Percentiles rank a stretch among this genome's conserved stretches.
phyloP scores from a whole-genome alignment of 108 stramenopile genomes.

The Nitzschia sp. region DNA sequence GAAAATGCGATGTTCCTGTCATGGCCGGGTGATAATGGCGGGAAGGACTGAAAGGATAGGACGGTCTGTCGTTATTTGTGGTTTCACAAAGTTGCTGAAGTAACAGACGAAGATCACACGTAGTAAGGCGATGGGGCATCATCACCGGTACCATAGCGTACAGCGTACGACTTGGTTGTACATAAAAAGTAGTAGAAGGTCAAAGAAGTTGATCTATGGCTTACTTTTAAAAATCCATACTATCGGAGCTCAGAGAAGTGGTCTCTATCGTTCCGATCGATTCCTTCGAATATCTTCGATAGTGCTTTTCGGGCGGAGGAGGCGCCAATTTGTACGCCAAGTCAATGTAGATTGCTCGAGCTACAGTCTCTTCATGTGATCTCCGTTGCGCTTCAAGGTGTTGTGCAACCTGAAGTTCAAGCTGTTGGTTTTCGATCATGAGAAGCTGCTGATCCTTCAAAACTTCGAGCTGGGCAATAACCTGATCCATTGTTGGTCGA shows the following conservation, averaged over 20 bases:
- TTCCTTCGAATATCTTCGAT: background rate
- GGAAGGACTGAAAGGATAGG: background rate
- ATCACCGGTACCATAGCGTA: no score
- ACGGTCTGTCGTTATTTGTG: background rate
- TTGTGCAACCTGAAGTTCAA: constrained; percentile 11
- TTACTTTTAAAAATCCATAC: constrained; percentile 16
- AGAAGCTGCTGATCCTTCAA: constrained; percentile 15
- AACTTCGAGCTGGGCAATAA: constrained; percentile 22
- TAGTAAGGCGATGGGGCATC: no score
- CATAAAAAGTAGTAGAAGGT: no score
- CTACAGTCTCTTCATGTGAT: background rate
- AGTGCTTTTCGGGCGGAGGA: background rate
- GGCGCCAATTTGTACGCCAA: constrained; percentile 2
- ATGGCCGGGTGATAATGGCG: constrained; percentile 50
- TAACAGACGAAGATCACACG: no score
- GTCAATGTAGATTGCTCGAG: constrained; percentile 5
- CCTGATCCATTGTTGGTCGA: constrained; percentile 30
- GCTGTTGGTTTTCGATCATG: constrained; percentile 27
- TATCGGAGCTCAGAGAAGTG: constrained; percentile 19
- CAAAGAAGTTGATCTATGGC: no score
- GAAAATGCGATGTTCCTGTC: constrained; percentile 82
- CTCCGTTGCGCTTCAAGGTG: constrained; percentile 23
- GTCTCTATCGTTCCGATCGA: constrained; percentile 30
- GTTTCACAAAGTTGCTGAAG: no score
- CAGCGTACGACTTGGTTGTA: no score